Base-by-base conservation (phyloP, 108 stramenopile genomes). In the Skeletonema marinoi region DNA sequence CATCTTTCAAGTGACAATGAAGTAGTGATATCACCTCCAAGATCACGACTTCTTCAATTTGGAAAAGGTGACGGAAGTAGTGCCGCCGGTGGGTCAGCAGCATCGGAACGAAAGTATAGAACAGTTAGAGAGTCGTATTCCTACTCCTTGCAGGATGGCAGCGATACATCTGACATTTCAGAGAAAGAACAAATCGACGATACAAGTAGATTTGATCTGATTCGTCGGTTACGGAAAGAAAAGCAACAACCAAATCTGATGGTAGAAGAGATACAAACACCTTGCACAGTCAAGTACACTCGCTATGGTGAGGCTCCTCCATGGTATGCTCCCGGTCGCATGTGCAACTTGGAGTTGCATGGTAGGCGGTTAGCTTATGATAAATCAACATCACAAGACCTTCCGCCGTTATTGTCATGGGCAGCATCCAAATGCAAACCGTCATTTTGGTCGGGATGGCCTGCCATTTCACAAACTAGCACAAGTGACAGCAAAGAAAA, bases 251-350 rank as follows among this genome's bases (percentile, higher is more conserved):
- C 33, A 61, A 6, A 60, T 30, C 42, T 32, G 65, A 14, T 38
- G 31, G 21, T 58, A 48, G 46, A 32, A 31, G 38, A 66, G 56
- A 13, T 35, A 51, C 30, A 44, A 41, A 25, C 54, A 46, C 60
- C 51, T 51, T 80, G 79, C 41, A 81, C 78, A 41, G 80, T 93
- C 3, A 68, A 73, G 30, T 94, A 94, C 65, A 90, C 89, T 58
- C 87, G 93, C 13, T 94, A 94, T 68, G 93, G 93, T 39, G 93
- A 94, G 80, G 90, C 88, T 19, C 93, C 93, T 5, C 88, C 91
- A 12, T 94, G 90, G 83, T 92, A 91, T 71, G 90, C 89, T 61
- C 93, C 93, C 6, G 86, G 86, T 9, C 78, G 89, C 50, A 86
- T 87, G 76, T 90, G 89, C 54, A 92, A 85, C 51, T 69, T 94